A percentile compares a stretch with the other conserved stretches of the same genome.
Conservation (phyloP, 2,329 filamentous ascomycete genomes). For the Colletotrichum scovillei region DNA sequence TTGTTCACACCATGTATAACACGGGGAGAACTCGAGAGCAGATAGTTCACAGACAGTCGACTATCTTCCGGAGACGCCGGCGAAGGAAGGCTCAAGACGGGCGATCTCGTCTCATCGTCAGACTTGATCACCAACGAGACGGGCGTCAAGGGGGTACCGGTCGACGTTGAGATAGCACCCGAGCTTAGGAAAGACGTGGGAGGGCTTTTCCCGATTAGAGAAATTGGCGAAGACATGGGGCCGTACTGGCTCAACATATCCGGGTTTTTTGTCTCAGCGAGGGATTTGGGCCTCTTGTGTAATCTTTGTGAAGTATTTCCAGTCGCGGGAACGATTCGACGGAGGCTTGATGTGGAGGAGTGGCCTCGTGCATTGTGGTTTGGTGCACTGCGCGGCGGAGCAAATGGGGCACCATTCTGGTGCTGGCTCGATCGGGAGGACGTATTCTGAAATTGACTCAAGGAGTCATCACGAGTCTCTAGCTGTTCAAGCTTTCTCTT, state of each 20-base stretch:
- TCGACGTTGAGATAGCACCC: conserved; percentile 41
- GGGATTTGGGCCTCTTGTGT: conserved; percentile 31
- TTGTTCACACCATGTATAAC: conserved; percentile 33
- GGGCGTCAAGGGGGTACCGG: conserved; percentile 52
- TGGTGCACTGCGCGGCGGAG: background rate
- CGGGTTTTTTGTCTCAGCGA: conserved; percentile 18
- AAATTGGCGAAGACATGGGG: conserved; percentile 22
- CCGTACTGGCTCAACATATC: background rate
- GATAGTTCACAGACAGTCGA: conserved; percentile 73
- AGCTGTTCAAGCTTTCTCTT: conserved; percentile 5
- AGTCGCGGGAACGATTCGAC: background rate
- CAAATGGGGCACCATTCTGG: background rate
- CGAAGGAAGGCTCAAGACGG: conserved; percentile 37
- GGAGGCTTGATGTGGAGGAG: background rate
- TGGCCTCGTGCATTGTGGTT: conserved; percentile 1
- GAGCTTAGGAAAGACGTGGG: conserved; percentile 38
- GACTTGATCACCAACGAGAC: conserved; percentile 52
- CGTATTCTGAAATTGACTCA: background rate
- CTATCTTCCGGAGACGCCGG: conserved; percentile 41
- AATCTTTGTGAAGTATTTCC: background rate
- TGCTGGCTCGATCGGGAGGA: background rate
- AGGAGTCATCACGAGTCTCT: background rate
- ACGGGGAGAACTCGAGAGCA: conserved; percentile 66
- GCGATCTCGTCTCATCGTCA: conserved; percentile 47
- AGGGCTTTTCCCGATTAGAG: conserved; percentile 15